These are phyloP conservation scores for Leishmania mexicana DNA, from an alignment of 208 protist genomes.

Conservation along the genomic window DNA sequence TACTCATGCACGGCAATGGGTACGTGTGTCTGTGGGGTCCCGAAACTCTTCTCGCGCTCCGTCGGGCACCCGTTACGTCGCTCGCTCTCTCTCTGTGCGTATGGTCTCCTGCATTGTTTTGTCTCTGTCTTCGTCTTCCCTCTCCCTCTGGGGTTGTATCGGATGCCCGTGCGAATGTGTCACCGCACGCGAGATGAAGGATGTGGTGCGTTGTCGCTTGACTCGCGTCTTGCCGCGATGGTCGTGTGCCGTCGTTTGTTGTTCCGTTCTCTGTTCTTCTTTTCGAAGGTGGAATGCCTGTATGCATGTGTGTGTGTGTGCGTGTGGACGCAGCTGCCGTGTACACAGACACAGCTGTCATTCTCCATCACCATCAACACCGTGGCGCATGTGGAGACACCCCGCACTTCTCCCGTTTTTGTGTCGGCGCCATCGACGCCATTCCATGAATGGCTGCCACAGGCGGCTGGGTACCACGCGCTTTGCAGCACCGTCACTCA, in stretches of 20 bases:
- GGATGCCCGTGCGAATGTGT: too few species aligned
- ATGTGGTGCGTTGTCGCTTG: too few species aligned
- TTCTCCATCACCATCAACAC: neutral
- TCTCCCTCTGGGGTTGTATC: too few species aligned
- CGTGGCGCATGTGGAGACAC: neutral
- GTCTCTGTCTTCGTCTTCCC: too few species aligned
- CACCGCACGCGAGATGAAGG: too few species aligned
- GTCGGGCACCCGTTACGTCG: too few species aligned
- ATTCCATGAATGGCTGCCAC: neutral
- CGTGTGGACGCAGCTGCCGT: neutral
- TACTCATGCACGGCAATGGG: too few species aligned
- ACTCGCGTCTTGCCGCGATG: too few species aligned
- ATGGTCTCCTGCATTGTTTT: too few species aligned
- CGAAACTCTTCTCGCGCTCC: too few species aligned
- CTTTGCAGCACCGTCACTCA: neutral
- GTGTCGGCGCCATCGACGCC: neutral
- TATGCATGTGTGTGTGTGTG: neutral
- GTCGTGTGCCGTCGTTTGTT: neutral
- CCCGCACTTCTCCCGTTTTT: neutral
- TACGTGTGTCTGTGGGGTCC: too few species aligned
- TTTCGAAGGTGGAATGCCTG: neutral
- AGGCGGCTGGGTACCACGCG: neutral
- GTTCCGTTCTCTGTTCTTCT: neutral
- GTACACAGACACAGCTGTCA: neutral
- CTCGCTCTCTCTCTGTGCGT: too few species aligned